phyloP scores from a whole-genome alignment of 2,329 filamentous ascomycete species.

The Akanthomyces lecanii region DNA sequence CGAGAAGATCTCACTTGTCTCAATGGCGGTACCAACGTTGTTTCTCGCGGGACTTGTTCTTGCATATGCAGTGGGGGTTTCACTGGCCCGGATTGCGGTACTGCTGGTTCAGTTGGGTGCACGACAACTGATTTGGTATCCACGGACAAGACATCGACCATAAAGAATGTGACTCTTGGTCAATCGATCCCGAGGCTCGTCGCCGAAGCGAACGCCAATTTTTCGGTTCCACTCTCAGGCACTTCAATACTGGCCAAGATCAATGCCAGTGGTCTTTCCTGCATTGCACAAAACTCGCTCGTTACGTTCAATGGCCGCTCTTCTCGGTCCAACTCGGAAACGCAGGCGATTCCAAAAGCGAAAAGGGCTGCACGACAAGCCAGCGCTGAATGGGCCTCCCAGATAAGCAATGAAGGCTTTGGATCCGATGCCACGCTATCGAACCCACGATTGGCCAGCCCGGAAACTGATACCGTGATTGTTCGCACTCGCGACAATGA shows the following conservation, averaged over 20 bases:
- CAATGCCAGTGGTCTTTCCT: constrained; percentile 70
- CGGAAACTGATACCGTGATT: background rate
- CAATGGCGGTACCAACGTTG: constrained; percentile 76
- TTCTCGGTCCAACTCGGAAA: constrained; percentile 29
- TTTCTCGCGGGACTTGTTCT: constrained; percentile 65
- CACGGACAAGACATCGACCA: constrained; percentile 36
- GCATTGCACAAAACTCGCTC: constrained; percentile 78
- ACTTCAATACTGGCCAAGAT: constrained; percentile 70
- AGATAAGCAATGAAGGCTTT: background rate
- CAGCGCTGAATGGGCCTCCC: background rate
- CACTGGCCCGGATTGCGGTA: constrained; percentile 55
- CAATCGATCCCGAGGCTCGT: constrained; percentile 73
- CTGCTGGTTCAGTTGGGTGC: constrained; percentile 46
- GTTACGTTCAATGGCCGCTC: constrained; percentile 71
- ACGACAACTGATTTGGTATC: constrained; percentile 44
- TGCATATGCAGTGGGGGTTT: constrained; percentile 91
- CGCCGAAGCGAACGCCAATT: constrained; percentile 59
- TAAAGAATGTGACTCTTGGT: constrained; percentile 73
- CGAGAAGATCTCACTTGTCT: constrained; percentile 59
- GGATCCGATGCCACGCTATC: background rate
- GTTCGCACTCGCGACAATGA: constrained; percentile 2
- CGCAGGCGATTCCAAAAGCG: background rate
- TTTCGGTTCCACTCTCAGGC: constrained; percentile 69
- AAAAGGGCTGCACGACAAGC: constrained; percentile 9
- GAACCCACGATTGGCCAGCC: constrained; percentile 5